Base-by-base conservation (phyloP, 768 basidiomycete genomes). In the Leccinum uliginosum region DNA sequence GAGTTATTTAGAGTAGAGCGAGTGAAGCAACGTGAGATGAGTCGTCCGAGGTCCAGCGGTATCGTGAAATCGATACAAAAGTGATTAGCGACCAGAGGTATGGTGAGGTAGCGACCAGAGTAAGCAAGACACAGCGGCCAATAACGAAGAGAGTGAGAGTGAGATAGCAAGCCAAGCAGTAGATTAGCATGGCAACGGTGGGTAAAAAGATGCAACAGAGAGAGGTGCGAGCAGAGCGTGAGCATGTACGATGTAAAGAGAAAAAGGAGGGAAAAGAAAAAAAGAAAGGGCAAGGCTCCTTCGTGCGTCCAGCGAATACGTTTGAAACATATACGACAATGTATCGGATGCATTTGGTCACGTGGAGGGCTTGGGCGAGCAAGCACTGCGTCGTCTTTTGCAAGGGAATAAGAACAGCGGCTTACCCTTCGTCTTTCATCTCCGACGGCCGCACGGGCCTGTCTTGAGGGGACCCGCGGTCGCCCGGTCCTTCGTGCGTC, bases 381-480 rank as follows among this genome's bases (percentile, higher is more conserved):
- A 46, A 60, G 57, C 53, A 56, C 61, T 30, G 48, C 52, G 60
- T 66, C 50, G 34, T 55, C 49, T 30, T n/a, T n/a, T 30, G 53
- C 51, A 59, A 60, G 64, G 27, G 51, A 40, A n/a, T 54, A 40
- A 40, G n/a, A 57, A 50, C 57, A 60, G 60, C 54, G 57, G 77
- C 89, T 86, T 80, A 91, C 89, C 89, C 89, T 78, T 84, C 84
- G 68, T 91, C 89, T 58, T 86, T 85, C 85, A 86, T 87, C 69
- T 90, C 87, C 19, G 82, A 82, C 9, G 84, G 84, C 60, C 85
- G 81, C 65, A 85, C 78, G 17, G 81, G 78, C 67, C 80, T 79
- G 14, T 82, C 75, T 48, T 73, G 76, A 53, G 78, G 74, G 38
- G 38, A 40, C 30, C 54, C 62, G 35, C 64, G 67, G 51, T 71